Conservation (phyloP, 225 moss, liverwort and hornwort species). For the Marchantia paleacea region DNA sequence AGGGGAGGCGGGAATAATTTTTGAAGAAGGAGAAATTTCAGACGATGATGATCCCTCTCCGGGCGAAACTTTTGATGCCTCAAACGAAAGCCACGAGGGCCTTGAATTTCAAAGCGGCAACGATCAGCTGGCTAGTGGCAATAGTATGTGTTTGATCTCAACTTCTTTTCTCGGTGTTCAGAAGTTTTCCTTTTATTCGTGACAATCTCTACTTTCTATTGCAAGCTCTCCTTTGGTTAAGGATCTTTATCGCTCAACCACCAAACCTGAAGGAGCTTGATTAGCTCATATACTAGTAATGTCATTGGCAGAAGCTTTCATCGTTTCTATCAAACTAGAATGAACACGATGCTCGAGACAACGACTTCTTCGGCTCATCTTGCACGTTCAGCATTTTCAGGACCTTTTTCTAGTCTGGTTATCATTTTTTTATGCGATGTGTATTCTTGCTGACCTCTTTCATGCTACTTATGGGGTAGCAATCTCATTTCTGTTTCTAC, state of each 20-base stretch:
- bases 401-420: neutral
- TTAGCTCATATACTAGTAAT: no score
- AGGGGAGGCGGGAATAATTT: neutral
- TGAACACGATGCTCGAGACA: no score
- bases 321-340: no score
- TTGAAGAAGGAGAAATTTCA: conserved; percentile 24
- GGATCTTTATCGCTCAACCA: no score
- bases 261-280: no score
- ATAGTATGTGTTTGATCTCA: neutral
- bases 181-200: no score
- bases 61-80: neutral
- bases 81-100: neutral
- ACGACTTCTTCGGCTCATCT: neutral
- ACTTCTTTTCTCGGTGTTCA: no score
- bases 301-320: no score
- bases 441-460: neutral
- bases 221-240: no score
- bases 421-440: neutral
- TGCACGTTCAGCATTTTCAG: neutral
- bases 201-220: no score
- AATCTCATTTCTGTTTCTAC: neutral
- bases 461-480: neutral
- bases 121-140: neutral
- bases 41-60: conserved; percentile 1
- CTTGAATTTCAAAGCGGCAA: neutral